Conservation (phyloP, 1,139 yeast species). For the Citeromyces siamensis region DNA sequence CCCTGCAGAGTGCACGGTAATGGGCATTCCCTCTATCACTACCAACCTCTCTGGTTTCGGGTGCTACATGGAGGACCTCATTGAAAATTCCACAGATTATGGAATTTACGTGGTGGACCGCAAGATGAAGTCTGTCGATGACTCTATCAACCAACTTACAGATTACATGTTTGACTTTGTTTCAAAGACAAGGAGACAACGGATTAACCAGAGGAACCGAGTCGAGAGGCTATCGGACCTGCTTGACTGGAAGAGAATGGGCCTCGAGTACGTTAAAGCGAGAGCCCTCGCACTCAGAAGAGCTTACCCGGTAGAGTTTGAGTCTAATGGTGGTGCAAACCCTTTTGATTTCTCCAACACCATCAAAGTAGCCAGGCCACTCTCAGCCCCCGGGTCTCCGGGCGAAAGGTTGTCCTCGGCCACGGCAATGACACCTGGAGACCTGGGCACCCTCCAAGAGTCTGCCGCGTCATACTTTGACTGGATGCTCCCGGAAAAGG, state of each 20-base stretch:
- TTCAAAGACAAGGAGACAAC: constrained; percentile 84
- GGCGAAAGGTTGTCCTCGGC: constrained; percentile 33
- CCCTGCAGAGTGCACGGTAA: constrained; percentile 98
- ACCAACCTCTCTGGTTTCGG: constrained; percentile 96
- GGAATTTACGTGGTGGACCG: constrained; percentile 97
- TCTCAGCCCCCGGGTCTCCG: constrained; percentile 96
- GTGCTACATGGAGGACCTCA: constrained; percentile 96
- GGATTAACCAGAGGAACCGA: constrained; percentile 96
- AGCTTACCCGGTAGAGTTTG: constrained; percentile 85
- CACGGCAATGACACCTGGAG: constrained; percentile 93
- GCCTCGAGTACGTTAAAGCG: constrained; percentile 90
- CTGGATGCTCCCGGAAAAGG: constrained; percentile 46
- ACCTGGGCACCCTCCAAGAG: constrained; percentile 92
- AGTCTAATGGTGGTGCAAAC: constrained; percentile 22
- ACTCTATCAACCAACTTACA: constrained; percentile 82
- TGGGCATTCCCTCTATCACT: constrained; percentile 99
- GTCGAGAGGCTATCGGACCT: constrained; percentile 89
- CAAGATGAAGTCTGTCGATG: constrained; percentile 88
- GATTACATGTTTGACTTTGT: constrained; percentile 86
- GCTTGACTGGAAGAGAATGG: constrained; percentile 97
- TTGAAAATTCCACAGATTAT: constrained; percentile 89
- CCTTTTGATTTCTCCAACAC: constrained; percentile 43
- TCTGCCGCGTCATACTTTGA: constrained; percentile 66
- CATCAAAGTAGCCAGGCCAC: constrained; percentile 77
- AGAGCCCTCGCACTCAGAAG: constrained; percentile 84